Evolutionary conservation across 2,329 filamentous ascomycete genomes (phyloP).

Genomic region (Penicillium sp.): DNA sequence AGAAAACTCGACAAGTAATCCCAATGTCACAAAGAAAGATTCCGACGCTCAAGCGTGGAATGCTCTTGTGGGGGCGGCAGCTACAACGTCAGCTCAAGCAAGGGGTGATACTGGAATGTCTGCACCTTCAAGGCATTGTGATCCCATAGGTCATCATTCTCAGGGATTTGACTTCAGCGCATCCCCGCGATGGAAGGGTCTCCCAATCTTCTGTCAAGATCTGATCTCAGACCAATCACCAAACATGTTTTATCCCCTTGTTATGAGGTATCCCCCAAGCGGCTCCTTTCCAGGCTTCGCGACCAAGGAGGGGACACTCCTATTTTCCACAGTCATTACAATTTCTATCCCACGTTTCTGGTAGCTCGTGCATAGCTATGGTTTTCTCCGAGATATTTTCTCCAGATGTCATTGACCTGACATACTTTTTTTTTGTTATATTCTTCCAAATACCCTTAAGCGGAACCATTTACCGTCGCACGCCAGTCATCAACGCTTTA

Average conservation of each 20-base stretch:
- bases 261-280: not conserved
- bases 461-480: not conserved
- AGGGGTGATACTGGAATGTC: slow-evolving; percentile 6
- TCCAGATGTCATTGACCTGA: not conserved
- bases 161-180: not conserved
- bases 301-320: not conserved
- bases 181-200: not conserved
- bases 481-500: not conserved
- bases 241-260: not conserved
- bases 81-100: not conserved
- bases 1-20: no score
- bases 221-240: not conserved
- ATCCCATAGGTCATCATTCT: slow-evolving; percentile 7
- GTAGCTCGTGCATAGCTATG: slow-evolving; percentile 3
- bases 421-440: not conserved
- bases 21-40: not conserved
- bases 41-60: slow-evolving; percentile 3
- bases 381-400: not conserved
- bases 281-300: not conserved
- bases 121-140: not conserved
- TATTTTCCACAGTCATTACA: not conserved
- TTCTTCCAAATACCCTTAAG: not conserved
- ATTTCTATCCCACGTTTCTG: not conserved
- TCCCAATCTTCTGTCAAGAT: not conserved
- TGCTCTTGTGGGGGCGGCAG: not conserved